phyloP scores from a whole-genome alignment of 2,329 filamentous ascomycete genomes.

The Colletotrichum ledebouriae region DNA sequence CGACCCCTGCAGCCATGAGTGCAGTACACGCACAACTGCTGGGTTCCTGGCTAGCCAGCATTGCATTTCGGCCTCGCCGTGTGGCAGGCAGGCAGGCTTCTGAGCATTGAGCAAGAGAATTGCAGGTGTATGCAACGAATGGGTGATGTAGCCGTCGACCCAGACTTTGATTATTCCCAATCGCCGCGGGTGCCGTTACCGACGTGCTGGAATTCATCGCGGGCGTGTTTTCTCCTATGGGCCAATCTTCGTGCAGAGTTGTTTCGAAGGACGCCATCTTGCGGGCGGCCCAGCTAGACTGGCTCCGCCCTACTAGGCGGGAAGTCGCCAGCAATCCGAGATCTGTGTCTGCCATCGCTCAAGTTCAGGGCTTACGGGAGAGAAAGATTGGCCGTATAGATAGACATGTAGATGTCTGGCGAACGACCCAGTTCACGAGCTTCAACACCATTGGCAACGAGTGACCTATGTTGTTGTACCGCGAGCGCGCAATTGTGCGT shows the following conservation, averaged over 20 bases:
- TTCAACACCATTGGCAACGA: slow-evolving; percentile 18
- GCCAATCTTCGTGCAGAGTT: neutral
- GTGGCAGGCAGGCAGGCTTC: slow-evolving; percentile 3
- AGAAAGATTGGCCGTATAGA: slow-evolving; percentile 1
- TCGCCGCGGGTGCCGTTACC: slow-evolving; percentile 7
- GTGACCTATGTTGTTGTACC: no score
- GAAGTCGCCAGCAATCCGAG: slow-evolving; percentile 13
- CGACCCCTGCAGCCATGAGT: slow-evolving; percentile 11
- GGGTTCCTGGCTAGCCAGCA: no score
- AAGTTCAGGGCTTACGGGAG: slow-evolving; percentile 3
- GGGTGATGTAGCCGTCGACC: neutral
- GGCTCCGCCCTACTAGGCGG: slow-evolving; percentile 13
- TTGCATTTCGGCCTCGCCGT: slow-evolving; percentile 21
- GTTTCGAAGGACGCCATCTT: slow-evolving; percentile 16
- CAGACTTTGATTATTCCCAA: neutral
- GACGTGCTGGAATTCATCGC: slow-evolving; percentile 14
- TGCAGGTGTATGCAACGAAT: neutral
- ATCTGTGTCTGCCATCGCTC: slow-evolving; percentile 18
- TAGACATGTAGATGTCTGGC: slow-evolving; percentile 6
- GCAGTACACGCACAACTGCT: neutral
- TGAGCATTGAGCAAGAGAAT: neutral
- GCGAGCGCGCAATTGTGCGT: no score
- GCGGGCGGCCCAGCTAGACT: neutral
- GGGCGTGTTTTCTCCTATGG: slow-evolving; percentile 25
- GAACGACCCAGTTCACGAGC: neutral